Conservation (phyloP, 331 rosid genomes). For the Malus hybrid region DNA sequence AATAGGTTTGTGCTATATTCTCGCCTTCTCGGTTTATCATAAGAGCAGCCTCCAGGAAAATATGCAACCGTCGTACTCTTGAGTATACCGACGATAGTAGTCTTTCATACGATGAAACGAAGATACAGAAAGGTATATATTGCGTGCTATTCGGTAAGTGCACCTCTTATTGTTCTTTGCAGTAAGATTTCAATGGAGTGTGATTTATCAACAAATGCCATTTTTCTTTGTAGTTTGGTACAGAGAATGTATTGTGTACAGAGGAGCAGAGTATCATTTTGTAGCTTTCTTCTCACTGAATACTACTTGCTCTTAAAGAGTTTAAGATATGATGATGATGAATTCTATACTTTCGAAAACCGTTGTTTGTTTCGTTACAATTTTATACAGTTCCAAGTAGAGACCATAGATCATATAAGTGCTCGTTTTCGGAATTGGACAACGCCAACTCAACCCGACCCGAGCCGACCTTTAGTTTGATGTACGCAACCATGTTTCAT, state of each 20-base stretch:
- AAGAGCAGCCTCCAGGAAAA: not conserved
- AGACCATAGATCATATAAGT: not conserved
- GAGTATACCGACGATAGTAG: not conserved
- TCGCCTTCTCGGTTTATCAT: not conserved
- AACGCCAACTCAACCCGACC: too few relatives aligned
- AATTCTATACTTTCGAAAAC: not conserved
- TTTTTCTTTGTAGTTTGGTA: not conserved
- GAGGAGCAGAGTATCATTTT: slow-evolving; percentile 13
- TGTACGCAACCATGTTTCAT: too few relatives aligned
- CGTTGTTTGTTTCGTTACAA: not conserved
- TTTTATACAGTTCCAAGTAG: not conserved
- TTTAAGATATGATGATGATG: slow-evolving; percentile 4
- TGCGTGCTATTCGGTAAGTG: not conserved
- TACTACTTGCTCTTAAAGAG: slow-evolving; percentile 1
- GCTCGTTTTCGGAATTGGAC: not conserved
- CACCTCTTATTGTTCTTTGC: not conserved
- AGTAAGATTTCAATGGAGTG: not conserved
- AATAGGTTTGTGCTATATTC: slow-evolving; percentile 5
- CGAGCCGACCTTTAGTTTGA: not conserved
- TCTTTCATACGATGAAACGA: not conserved
- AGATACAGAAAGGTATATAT: not conserved
- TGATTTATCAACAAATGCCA: slow-evolving; percentile 1
- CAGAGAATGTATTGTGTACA: slow-evolving; percentile 30
- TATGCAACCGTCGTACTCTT: not conserved
- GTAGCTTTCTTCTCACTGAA: not conserved